Evolutionary conservation across 1,284 basidiomycete species (phyloP).

Genomic region (Trichosporon faecale): DNA sequence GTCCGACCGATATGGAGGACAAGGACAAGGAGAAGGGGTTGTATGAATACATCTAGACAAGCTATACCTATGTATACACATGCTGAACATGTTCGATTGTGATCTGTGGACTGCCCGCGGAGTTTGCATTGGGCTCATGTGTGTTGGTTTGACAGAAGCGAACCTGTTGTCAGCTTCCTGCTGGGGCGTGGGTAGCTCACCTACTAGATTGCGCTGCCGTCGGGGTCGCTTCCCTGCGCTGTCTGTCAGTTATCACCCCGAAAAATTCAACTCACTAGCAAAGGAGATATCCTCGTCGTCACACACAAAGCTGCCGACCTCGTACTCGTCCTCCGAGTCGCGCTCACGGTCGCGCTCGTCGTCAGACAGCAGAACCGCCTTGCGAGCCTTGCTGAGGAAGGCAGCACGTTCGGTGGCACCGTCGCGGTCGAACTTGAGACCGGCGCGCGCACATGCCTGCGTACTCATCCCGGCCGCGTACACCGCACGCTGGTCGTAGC

Average conservation of each 20-base stretch:
- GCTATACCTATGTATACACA: not conserved
- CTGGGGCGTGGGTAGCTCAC: not conserved
- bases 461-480: conserved; percentile 48
- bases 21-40: not conserved
- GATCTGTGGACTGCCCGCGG: not conserved
- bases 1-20: not conserved
- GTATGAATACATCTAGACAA: not conserved
- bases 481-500: conserved; percentile 50
- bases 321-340: conserved; percentile 42
- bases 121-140: too few species aligned
- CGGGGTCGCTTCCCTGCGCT: conserved; percentile 16
- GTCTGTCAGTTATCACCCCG: not conserved
- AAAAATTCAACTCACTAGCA: conserved; percentile 24
- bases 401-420: conserved; percentile 1
- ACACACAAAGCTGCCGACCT: conserved; percentile 46
- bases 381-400: conserved; percentile 46
- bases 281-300: conserved; percentile 39
- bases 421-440: conserved; percentile 35
- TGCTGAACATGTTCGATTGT: not conserved
- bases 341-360: conserved; percentile 39
- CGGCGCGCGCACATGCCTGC: conserved; percentile 34
- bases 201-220: conserved; percentile 17
- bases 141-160: too few species aligned
- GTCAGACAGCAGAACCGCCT: conserved; percentile 43
- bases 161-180: not conserved